These are phyloP conservation scores for Boletus sensibilis DNA, from an alignment of 768 basidiomycete genomes.

Conservation along the genomic window DNA sequence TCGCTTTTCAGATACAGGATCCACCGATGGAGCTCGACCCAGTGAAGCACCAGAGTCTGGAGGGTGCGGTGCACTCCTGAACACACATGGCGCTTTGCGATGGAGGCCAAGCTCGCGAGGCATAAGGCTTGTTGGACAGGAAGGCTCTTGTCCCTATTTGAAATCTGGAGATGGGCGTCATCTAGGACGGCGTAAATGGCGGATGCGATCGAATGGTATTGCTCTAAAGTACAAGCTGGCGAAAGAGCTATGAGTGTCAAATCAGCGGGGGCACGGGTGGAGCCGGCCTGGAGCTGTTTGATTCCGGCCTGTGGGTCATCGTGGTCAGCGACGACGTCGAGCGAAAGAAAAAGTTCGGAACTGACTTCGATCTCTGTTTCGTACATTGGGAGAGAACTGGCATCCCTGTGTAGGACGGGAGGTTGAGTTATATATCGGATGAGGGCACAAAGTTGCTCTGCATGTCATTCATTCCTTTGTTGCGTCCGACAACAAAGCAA, in stretches of 20 bases:
- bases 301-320: conserved; percentile 16
- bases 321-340: background rate
- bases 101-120: conserved; percentile 16
- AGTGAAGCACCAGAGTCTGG: conserved; percentile 13
- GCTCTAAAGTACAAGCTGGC: conserved; percentile 18
- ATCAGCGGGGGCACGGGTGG: conserved; percentile 14
- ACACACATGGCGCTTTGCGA: conserved; percentile 3
- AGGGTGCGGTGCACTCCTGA: conserved; percentile 1
- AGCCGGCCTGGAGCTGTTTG: conserved; percentile 24
- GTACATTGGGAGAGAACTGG: conserved; percentile 10
- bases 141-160: conserved; percentile 8
- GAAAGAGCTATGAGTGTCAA: conserved; percentile 23
- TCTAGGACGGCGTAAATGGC: conserved; percentile 25
- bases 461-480: background rate
- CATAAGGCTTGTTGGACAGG: conserved; percentile 24
- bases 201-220: conserved; percentile 14
- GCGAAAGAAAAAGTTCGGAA: background rate
- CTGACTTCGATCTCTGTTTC: conserved; percentile 21
- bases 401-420: background rate
- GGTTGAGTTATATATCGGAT: background rate
- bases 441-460: background rate
- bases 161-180: conserved; percentile 15
- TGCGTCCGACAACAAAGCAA: background rate
- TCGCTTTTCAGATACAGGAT: conserved; percentile 25
- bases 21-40: conserved; percentile 23